Percentiles rank a stretch among this genome's conserved stretches.
Evolutionary conservation across 2,329 filamentous ascomycete species (phyloP).

Genomic region (Paraphoma chrysanthemicola): DNA sequence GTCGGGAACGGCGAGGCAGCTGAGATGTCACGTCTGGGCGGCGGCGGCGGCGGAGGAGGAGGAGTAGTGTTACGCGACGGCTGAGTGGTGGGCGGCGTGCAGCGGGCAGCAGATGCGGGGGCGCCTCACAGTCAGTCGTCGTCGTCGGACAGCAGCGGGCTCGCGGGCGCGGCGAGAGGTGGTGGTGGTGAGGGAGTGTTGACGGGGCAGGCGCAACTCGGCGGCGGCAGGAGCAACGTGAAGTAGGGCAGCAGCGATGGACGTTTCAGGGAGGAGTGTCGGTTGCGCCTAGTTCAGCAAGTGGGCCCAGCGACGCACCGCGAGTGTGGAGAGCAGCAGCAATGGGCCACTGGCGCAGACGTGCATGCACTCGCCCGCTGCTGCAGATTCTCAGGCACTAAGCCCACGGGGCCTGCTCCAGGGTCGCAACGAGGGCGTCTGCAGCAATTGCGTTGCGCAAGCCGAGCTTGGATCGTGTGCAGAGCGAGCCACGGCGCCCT

Average conservation of each 20-base stretch:
- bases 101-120: neutral
- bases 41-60: conserved; percentile 7
- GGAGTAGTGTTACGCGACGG: neutral
- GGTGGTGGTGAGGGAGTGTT: conserved; percentile 1
- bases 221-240: neutral
- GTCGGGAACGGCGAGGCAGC: conserved; percentile 4
- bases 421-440: neutral
- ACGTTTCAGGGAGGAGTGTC: conserved; percentile 4
- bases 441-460: conserved; percentile 4
- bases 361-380: neutral
- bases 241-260: conserved; percentile 2
- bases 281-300: conserved; percentile 4
- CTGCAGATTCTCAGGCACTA: neutral
- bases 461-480: conserved; percentile 3
- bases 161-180: neutral
- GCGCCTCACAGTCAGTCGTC: neutral
- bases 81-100: conserved; percentile 3
- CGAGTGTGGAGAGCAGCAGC: neutral
- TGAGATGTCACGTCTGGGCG: conserved; percentile 1
- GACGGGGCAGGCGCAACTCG: neutral
- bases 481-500: neutral
- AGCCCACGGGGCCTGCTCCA: neutral
- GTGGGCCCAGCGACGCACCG: neutral
- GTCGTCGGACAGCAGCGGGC: neutral
- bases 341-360: neutral